Base-by-base conservation (phyloP, 768 basidiomycete genomes). In the Xanthoconium purpureum region DNA sequence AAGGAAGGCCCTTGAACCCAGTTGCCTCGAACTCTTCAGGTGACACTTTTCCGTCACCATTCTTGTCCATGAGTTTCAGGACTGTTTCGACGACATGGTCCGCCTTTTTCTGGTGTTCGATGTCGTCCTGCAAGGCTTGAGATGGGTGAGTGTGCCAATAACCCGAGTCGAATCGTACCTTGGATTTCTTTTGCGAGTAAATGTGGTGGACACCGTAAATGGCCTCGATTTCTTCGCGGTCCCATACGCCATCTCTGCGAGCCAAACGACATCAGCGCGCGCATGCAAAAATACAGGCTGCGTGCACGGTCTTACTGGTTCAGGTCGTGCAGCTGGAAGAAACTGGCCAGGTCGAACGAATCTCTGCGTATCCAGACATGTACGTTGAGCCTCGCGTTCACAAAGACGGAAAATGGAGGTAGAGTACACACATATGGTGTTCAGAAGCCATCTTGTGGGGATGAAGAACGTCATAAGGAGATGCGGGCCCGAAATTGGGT, bases 171-270 rank as follows among this genome's bases (percentile, higher is more conserved):
- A 36, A 6, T 30, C 55, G 28, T 55, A 81, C 89, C 79, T 84
- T 87, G 33, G 86, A 90, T 73, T 88, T 83, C 74, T 87, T 87
- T 77, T 87, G 87, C 43, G 87, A 89, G 69, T 88, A 91, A 54
- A 93, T 80, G 66, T 98, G 95, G 71, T 97, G 94, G 9, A 98
- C 88, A 51, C 96, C 96, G 62, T 99, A 99, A 38, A 99, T 85
- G 18, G 94, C 94, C 72, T 97, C 89, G 57, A 99, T 89, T 71
- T 99, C 96, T 52, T 86, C 85, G 56, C 78, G 77, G 68, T 91
- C 87, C 87, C 93, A 93, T 51, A 81, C 65, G 0, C 91, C 91
- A 66, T 98, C 85, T 38, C 89, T 91, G 46, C 43, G n/a, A 20
- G 37, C 6, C 40, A 11, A 36, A 17, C 39, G 9, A 33, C 6